Percentiles rank a stretch among this genome's conserved stretches.
These are phyloP conservation scores for Kickxella alabastrina DNA, from an alignment of 192 early-diverging fungal species.

Conservation along the genomic window DNA sequence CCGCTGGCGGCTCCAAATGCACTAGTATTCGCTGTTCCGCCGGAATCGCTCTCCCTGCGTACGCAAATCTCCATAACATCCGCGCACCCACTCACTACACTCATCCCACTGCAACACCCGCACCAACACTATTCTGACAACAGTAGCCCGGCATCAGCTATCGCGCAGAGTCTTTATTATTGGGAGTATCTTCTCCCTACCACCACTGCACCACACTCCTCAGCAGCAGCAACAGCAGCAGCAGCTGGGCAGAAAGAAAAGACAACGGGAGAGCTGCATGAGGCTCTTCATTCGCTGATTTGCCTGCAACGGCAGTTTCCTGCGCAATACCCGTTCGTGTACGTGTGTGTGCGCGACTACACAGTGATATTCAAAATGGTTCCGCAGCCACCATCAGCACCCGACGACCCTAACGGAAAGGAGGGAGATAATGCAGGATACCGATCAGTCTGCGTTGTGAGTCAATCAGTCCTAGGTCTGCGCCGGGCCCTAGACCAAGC, in stretches of 20 bases:
- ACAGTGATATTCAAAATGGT: constrained; percentile 32
- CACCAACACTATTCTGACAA: too few relatives aligned
- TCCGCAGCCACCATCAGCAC: background rate
- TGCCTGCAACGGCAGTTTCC: constrained; percentile 23
- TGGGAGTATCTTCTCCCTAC: too few relatives aligned
- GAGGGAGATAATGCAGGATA: background rate
- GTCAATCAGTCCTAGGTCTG: constrained; percentile 32
- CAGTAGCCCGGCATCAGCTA: too few relatives aligned
- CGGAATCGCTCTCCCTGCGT: constrained; percentile 43
- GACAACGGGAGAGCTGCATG: constrained; percentile 11
- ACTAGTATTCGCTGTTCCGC: constrained; percentile 23
- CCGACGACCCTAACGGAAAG: background rate
- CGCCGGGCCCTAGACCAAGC: constrained; percentile 18
- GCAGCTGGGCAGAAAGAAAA: background rate
- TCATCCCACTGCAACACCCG: constrained; percentile 17
- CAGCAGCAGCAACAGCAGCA: background rate
- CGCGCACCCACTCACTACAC: constrained; percentile 2
- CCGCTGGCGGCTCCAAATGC: too few relatives aligned
- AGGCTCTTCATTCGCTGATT: constrained; percentile 27
- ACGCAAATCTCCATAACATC: constrained; percentile 31
- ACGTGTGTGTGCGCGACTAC: constrained; percentile 28
- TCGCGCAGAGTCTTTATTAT: too few relatives aligned
- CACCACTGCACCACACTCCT: too few relatives aligned
- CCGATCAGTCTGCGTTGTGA: constrained; percentile 28
- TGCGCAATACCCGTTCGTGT: constrained; percentile 30